These are phyloP conservation scores for Lepiota brunneoincarnata DNA, from an alignment of 768 basidiomycete genomes.

Conservation along the genomic window DNA sequence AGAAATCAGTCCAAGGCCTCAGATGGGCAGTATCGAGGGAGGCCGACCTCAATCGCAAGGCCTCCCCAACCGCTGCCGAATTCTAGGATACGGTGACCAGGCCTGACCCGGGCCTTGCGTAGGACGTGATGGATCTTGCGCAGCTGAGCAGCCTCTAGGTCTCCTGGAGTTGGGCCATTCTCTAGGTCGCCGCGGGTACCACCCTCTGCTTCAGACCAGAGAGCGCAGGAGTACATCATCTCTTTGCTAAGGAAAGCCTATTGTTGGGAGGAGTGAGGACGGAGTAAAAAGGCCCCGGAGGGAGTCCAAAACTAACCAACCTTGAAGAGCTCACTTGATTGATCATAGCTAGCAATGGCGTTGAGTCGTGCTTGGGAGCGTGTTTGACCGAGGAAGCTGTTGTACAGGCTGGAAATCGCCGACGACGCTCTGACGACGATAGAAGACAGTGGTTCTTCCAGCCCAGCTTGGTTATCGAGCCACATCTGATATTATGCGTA, in stretches of 20 bases:
- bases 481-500: slow-evolving; percentile 43
- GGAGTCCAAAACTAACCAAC: slow-evolving; percentile 25
- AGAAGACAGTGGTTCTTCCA: slow-evolving; percentile 57
- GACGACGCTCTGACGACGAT: slow-evolving; percentile 54
- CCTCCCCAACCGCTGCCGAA: slow-evolving; percentile 96
- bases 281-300: slow-evolving; percentile 6
- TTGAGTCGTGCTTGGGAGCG: slow-evolving; percentile 73
- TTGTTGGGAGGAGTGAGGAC: slow-evolving; percentile 12
- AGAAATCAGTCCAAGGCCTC: slow-evolving; percentile 5
- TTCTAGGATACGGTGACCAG: slow-evolving; percentile 81
- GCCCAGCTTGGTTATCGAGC: slow-evolving; percentile 63
- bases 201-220: slow-evolving; percentile 79
- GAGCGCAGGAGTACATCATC: slow-evolving; percentile 94
- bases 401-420: slow-evolving; percentile 59
- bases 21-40: slow-evolving; percentile 6
- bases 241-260: slow-evolving; percentile 80
- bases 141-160: slow-evolving; percentile 78
- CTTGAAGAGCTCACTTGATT: slow-evolving; percentile 88
- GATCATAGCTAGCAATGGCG: slow-evolving; percentile 86
- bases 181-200: slow-evolving; percentile 74
- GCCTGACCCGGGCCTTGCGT: slow-evolving; percentile 69
- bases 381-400: slow-evolving; percentile 73
- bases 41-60: slow-evolving; percentile 75
- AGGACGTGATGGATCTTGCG: slow-evolving; percentile 86
- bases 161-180: slow-evolving; percentile 52